Conservation (phyloP, 495 filamentous ascomycete genomes). For the Penicillium coprophilum region DNA sequence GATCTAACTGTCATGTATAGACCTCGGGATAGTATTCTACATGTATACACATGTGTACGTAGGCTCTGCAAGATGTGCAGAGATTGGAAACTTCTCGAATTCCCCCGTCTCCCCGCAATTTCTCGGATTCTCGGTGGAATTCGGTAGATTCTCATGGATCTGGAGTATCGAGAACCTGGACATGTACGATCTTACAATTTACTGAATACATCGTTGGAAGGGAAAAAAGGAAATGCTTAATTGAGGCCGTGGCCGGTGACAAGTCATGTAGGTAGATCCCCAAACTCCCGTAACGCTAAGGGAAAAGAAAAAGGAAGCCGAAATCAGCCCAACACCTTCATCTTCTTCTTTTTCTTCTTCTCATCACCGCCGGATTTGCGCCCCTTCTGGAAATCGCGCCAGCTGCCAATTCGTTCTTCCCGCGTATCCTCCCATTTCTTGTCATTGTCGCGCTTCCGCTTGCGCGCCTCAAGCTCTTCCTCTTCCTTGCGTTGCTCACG, state of each 20-base stretch:
- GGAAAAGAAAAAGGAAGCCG: background rate
- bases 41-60: background rate
- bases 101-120: constrained; percentile 16
- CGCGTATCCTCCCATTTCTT: constrained; percentile 90
- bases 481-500: constrained; percentile 84
- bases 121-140: constrained; percentile 19
- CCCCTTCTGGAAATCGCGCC: constrained; percentile 86
- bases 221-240: background rate
- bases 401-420: constrained; percentile 88
- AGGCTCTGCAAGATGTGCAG: background rate
- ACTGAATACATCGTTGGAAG: background rate
- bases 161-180: background rate
- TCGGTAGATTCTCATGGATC: constrained; percentile 18
- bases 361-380: constrained; percentile 48
- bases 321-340: constrained; percentile 70
- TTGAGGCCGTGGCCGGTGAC: background rate
- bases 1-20: constrained; percentile 2
- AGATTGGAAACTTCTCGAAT: constrained; percentile 3
- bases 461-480: constrained; percentile 80
- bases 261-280: constrained; percentile 5
- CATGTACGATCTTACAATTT: background rate
- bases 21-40: background rate
- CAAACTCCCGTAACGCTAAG: constrained; percentile 5
- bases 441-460: constrained; percentile 90
- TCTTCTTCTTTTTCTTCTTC: constrained; percentile 87